phyloP scores from a whole-genome alignment of 768 basidiomycete genomes.

The Trametes punicea region DNA sequence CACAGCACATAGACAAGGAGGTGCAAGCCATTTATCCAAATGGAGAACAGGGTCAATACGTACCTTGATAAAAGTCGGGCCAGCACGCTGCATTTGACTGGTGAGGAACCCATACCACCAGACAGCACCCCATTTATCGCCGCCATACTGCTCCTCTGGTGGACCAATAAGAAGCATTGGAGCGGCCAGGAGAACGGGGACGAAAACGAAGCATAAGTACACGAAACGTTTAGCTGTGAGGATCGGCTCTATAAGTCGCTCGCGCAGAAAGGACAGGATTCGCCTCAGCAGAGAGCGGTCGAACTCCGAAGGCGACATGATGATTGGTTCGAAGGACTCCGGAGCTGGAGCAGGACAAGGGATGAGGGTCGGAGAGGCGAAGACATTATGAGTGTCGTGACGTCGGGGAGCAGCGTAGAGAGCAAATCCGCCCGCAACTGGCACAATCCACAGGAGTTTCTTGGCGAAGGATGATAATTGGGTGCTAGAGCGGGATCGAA shows the following conservation, averaged over 20 bases:
- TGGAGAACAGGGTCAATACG: constrained; percentile 8
- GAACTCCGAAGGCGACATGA: constrained; percentile 67
- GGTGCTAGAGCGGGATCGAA: constrained; percentile 35
- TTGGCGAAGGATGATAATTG: constrained; percentile 30
- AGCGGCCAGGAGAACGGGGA: constrained; percentile 78
- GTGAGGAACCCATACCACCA: constrained; percentile 98
- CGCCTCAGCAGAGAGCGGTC: constrained; percentile 44
- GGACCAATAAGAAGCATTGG: constrained; percentile 80
- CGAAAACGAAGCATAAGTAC: constrained; percentile 77
- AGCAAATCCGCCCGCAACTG: constrained; percentile 52
- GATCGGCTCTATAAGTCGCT: constrained; percentile 78
- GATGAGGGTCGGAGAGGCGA: constrained; percentile 49
- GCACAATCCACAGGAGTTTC: constrained; percentile 49
- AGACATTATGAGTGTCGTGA: constrained; percentile 37
- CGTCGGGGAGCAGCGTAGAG: constrained; percentile 47
- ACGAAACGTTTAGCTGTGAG: constrained; percentile 81
- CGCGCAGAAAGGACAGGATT: constrained; percentile 46
- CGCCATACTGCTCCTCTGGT: constrained; percentile 50
- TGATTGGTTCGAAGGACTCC: constrained; percentile 32
- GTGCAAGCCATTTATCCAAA: not conserved
- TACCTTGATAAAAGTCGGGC: constrained; percentile 97
- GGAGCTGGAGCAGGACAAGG: constrained; percentile 34
- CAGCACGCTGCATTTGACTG: constrained; percentile 86
- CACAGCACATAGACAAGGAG: no score
- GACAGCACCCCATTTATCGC: constrained; percentile 88